These are phyloP conservation scores for Erysiphe pulchra DNA, from an alignment of 2,329 filamentous ascomycete species.

Conservation along the genomic window DNA sequence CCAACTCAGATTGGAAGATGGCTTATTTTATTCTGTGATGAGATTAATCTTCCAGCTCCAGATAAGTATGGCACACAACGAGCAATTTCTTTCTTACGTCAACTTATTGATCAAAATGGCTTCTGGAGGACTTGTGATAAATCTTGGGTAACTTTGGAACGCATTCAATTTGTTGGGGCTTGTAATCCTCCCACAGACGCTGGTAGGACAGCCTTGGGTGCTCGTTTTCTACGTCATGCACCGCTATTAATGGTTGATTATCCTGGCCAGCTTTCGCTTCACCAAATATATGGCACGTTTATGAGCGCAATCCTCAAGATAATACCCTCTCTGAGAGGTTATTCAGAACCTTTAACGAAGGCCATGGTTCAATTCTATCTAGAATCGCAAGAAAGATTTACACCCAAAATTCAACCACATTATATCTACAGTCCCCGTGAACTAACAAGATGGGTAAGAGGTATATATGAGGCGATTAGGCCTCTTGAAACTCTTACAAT, in stretches of 20 bases:
- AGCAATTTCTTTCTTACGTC: conserved; percentile 88
- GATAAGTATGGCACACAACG: conserved; percentile 95
- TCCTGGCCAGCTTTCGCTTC: conserved; percentile 77
- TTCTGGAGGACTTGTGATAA: conserved; percentile 98
- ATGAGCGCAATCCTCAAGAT: conserved; percentile 93
- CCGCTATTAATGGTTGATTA: conserved; percentile 99
- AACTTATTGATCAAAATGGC: conserved; percentile 94
- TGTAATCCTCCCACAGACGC: conserved; percentile 97
- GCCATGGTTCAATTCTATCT: conserved; percentile 95
- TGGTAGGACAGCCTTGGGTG: conserved; percentile 79
- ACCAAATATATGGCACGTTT: conserved; percentile 97
- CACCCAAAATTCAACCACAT: conserved; percentile 87
- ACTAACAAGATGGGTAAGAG: conserved; percentile 88
- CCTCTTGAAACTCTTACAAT: conserved; percentile 70
- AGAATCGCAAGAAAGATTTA: conserved; percentile 84
- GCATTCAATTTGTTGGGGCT: conserved; percentile 95
- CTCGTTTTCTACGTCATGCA: conserved; percentile 82
- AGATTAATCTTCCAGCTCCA: conserved; percentile 94
- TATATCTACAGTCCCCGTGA: conserved; percentile 99
- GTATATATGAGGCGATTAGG: conserved; percentile 87
- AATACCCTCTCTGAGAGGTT: conserved; percentile 79
- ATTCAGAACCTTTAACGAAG: conserved; percentile 77
- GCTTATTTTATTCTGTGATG: conserved; percentile 97
- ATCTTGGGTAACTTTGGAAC: conserved; percentile 89
- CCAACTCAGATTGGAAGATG: conserved; percentile 92